Evolutionary conservation across 306 rosid genomes (phyloP), one percentile per base, ranked within the genome.

Genomic region (Senna tora): DNA sequence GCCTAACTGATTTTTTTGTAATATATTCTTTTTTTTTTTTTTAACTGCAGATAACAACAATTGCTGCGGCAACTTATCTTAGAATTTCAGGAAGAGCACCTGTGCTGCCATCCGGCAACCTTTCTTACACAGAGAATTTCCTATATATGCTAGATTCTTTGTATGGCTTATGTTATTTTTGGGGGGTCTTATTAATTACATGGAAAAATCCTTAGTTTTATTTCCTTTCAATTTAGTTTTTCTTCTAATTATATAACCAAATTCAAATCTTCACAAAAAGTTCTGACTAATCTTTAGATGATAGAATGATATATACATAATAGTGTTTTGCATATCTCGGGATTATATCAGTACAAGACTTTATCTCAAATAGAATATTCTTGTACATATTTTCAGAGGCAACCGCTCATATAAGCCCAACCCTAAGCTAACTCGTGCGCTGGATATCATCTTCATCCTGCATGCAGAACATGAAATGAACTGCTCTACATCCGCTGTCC

Each of bases 381-480:
- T 52, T 50, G 4, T 71, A 58, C 54, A 22, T 78, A 54, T 56
- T 51, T 89, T 64, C 88, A 89, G 96, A 17, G 96, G 96, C 70
- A 84, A 89, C 66, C 86, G 87, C 72, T 73, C 94, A 58, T 92
- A 92, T 68, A 87, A 83, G 78, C 98, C 98, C 74, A 92, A 89
- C 77, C 90, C 89, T 58, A 81, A 79, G 73, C 84, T 92, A 36
- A 91, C 94, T 63, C 78, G 94, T 77, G 96, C 83, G 4, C 66
- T 92, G 28, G 98, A 92, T 78, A 85, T 92, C 60, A 88, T 92
- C 79, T 92, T 89, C 86, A 81, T 89, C 55, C 85, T 92, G 74
- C 98, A 92, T 53, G 98, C 98, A 5, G 96, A 92, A 53, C 98
- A 92, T 84, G 98, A 92, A 83, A 92, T 92, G 96, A 92, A 89